Base-by-base conservation (phyloP, 1,284 basidiomycete species). In the Ganoderma resinaceum region DNA sequence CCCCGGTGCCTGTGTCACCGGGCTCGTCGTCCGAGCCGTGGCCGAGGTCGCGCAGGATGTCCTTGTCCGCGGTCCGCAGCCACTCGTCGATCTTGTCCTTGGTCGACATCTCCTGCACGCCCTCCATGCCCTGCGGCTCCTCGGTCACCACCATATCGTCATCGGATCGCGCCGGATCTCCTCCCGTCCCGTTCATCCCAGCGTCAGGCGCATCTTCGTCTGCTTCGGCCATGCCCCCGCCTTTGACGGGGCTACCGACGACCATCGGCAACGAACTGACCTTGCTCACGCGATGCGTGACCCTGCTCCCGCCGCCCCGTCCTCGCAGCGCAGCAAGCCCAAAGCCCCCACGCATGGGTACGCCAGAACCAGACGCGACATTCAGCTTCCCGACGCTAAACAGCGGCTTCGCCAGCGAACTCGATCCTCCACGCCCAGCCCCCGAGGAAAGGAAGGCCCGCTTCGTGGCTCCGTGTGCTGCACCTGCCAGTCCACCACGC, bases 281-380 rank as follows among this genome's bases (percentile, higher is more conserved):
- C 79, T 87, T 87, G 76, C 91, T 93, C 18, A 83, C 90, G 72
- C 85, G 86, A 42, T 82, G 83, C 18, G 83, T 79, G 0, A 78
- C 72, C 60, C 82, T 78, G 31, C 65, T 62, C 16, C 66, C 46
- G 2, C 71, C 58, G 16, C 59, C 62, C 18, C 60, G 46, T 6
- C 57, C 62, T 26, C 62, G 46, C n/a, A 55, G 23, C n/a, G 55
- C 33, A 7, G 63, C 63, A 11, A 40, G 20, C 1, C 62, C 69
- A 3, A 57, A 52, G 23, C 52, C 46, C 9, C 49, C 59, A 11
- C 66, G 38, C 18, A 23, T 14, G 60, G 46, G 23, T 31, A 11
- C 49, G 26, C 59, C 59, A 33, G 40, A 57, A 29, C 66, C 62
- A 29, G 52, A n/a, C 29, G 38, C 53, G 42, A 1, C 23, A 55